Evolutionary conservation across 2,329 filamentous ascomycete species (phyloP).

Genomic region (Fusarium multiceps): DNA sequence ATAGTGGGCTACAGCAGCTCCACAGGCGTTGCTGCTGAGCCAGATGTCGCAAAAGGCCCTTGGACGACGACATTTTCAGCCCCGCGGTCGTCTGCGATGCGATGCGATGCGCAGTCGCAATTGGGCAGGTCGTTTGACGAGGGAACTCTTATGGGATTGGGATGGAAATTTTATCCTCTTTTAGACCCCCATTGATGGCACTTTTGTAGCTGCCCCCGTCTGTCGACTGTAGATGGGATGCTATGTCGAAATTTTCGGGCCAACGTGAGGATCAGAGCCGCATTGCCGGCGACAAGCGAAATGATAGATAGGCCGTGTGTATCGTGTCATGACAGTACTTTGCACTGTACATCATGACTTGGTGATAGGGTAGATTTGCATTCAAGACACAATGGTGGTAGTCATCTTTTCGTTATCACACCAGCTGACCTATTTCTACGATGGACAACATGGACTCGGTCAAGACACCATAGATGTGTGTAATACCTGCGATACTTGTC

Average conservation of each 20-base stretch:
- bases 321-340: conserved; percentile 21
- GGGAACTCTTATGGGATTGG: conserved; percentile 24
- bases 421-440: not conserved
- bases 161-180: conserved; percentile 26
- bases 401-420: not conserved
- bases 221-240: conserved; percentile 13
- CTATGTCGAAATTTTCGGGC: conserved; percentile 42
- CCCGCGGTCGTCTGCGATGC: conserved; percentile 29
- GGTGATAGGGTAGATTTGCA: conserved; percentile 10
- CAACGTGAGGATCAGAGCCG: conserved; percentile 33
- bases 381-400: not conserved
- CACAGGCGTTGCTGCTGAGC: conserved; percentile 41
- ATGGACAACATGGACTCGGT: too few relatives aligned
- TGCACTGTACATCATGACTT: conserved; percentile 34
- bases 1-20: conserved; percentile 40
- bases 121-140: conserved; percentile 40
- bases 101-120: conserved; percentile 33
- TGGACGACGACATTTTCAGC: conserved; percentile 45
- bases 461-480: too few relatives aligned
- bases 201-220: conserved; percentile 43
- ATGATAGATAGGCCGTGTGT: conserved; percentile 34
- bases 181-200: conserved; percentile 42
- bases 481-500: too few relatives aligned
- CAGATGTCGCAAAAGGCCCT: conserved; percentile 47
- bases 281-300: conserved; percentile 44